These are phyloP conservation scores for Penicillium sp. DNA, from an alignment of 2,329 filamentous ascomycete genomes.

Conservation along the genomic window DNA sequence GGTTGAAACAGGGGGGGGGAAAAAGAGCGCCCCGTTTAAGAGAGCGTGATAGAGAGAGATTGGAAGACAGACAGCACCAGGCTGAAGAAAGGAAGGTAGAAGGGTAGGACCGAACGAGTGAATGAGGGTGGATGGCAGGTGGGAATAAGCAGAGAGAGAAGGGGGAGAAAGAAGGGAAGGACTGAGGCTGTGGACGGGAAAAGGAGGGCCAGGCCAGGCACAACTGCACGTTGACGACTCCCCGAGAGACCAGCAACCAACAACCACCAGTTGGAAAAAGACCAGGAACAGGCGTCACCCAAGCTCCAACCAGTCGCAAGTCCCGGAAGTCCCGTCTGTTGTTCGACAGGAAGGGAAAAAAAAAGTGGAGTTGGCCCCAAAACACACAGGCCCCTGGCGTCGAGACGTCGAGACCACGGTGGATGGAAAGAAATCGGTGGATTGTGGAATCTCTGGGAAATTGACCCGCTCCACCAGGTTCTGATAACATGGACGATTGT, in stretches of 20 bases:
- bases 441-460: slow-evolving; percentile 17
- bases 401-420: slow-evolving; percentile 31
- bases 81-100: slow-evolving; percentile 43
- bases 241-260: too few species aligned
- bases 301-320: not conserved
- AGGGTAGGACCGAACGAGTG: slow-evolving; percentile 15
- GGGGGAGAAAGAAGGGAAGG: slow-evolving; percentile 23
- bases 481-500: slow-evolving; percentile 2
- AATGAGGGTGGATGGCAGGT: slow-evolving; percentile 10
- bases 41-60: slow-evolving; percentile 25
- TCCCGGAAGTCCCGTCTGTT: not conserved
- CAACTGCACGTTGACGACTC: not conserved
- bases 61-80: slow-evolving; percentile 35
- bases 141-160: slow-evolving; percentile 19
- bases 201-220: slow-evolving; percentile 10
- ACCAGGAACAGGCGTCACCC: too few species aligned
- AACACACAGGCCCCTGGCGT: slow-evolving; percentile 31
- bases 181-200: slow-evolving; percentile 11
- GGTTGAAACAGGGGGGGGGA: too few species aligned
- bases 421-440: slow-evolving; percentile 2
- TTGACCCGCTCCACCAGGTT: slow-evolving; percentile 1
- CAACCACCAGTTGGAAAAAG: too few species aligned
- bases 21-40: not conserved
- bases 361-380: slow-evolving; percentile 20
- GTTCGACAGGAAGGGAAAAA: slow-evolving; percentile 13